Base-by-base conservation (phyloP, 768 basidiomycete species). In the Cyathus striatus region DNA sequence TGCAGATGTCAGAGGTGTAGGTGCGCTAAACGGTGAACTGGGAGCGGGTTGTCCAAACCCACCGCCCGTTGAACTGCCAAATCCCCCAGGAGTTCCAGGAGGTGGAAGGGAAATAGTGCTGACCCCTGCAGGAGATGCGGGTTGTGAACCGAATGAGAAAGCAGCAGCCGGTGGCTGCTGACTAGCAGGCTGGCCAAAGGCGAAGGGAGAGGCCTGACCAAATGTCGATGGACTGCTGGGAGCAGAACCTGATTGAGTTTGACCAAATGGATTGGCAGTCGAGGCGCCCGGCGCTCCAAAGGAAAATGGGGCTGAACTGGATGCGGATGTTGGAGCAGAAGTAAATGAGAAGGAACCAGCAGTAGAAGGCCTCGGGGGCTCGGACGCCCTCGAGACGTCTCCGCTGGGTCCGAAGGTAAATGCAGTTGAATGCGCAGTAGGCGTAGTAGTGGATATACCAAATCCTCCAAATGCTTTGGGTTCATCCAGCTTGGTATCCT, bases 171-270 rank as follows among this genome's bases (percentile, higher is more conserved):
- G 44, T 13, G 73, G 51, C 24, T 69, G 50, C n/a, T n/a, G n/a
- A n/a, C n/a, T n/a, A 3, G 70, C 44, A 5, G 72, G 55, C 17
- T 65, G 48, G 16, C 66, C 71, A 53, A 81, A 81, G 18, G 66
- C 38, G 51, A 81, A 81, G 1, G 67, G 56, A 0, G 73, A 56
- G 3, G 65, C 43, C 36, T 76, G 73, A 48, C 64, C 69, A 47
- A 79, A 81, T 3, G 76, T 74, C 23, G 78, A 79, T 10, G 79
- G 79, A 44, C 79, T 82, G 30, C 66, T 68, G 22, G 79, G 79
- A 18, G 77, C 67, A 34, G 80, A 81, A 13, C 61, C 58, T 14
- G 63, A 46, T 13, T 59, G 41, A 17, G 64, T 58, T 40, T 73
- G 67, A 21, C 69, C 69, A 49, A 80, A 81, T 7, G 69, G 60